These are phyloP conservation scores for Starmera dryadoides DNA, from an alignment of 805 yeast species.

Conservation along the genomic window DNA sequence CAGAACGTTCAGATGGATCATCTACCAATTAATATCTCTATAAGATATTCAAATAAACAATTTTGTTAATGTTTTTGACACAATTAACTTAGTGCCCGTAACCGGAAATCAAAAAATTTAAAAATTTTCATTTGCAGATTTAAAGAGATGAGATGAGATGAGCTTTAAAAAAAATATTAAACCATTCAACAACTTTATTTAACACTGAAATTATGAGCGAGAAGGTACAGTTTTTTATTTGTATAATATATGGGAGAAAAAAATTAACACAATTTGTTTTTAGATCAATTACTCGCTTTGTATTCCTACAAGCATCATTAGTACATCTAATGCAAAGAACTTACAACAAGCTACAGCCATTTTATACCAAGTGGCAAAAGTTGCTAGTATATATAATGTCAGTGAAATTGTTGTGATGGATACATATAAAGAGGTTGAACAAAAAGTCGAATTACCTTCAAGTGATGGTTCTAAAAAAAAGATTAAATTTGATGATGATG, in stretches of 20 bases:
- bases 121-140: not conserved
- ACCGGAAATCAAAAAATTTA: no score
- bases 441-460: conserved; percentile 13
- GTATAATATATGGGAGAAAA: no score
- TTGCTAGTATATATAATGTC: conserved; percentile 61
- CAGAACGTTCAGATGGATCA: not conserved
- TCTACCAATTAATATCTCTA: no score
- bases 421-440: conserved; percentile 25
- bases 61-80: no score
- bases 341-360: conserved; percentile 67
- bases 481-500: conserved; percentile 26
- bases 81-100: no score
- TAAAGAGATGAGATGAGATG: not conserved
- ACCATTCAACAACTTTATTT: not conserved
- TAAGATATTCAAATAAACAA: no score
- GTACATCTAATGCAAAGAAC: conserved; percentile 46
- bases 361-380: conserved; percentile 74
- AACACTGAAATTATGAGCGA: conserved; percentile 1
- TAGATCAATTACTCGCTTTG: conserved; percentile 49
- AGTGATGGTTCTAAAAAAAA: conserved; percentile 17
- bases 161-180: not conserved
- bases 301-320: conserved; percentile 63
- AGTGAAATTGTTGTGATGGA: conserved; percentile 71
- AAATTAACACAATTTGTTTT: not conserved
- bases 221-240: no score